Base-by-base conservation (phyloP, 2,329 filamentous ascomycete genomes). In the Beauveria australis region DNA sequence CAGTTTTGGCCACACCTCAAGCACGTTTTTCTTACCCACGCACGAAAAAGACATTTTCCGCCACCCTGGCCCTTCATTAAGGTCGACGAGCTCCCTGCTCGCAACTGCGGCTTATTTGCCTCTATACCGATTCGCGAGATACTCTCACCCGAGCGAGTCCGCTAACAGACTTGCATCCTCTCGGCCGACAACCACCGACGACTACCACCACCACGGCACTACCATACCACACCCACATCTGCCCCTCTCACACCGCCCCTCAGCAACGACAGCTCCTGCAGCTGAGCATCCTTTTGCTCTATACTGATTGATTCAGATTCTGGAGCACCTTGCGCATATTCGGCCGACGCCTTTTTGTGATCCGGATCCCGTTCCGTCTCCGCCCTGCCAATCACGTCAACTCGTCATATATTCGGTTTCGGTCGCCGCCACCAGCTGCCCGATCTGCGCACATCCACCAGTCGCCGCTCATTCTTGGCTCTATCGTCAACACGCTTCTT, bases 201-300 rank as follows among this genome's bases (percentile, higher is more conserved):
- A 26, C 56, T 18, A 37, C 46, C 26, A 49, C 46, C 26, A 49
- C 30, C 19, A 49, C 44, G 33, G 33, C 24, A 51, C 53, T 6
- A 58, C 44, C n/a, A 18, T n/a, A 18, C 30, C 30, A 40, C 54
- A 52, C 37, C 47, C 48, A 30, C 47, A 24, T 53, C 56, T 18
- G 22, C 47, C 37, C 8, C 56, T 47, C 40, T 59, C 56, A 59
- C 56, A 59, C 56, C 56, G 56, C 56, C 40, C 56, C 56, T 59
- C 56, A 24, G 44, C 22, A 24, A 24, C n/a, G 40, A 53, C 55
- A 9, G 37, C 47, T 59, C 48, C 44, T 52, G 56, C 56, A 52
- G 26, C 46, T 52, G 22, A 26, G 18, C 54, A 43, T 24, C 22
- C 33, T 49, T 59, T 46, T 59, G 9, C 28, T 33, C 16, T 37